Evolutionary conservation across 2,329 filamentous ascomycete species (phyloP).

Genomic region (Ceratocystis cacaofunesta): DNA sequence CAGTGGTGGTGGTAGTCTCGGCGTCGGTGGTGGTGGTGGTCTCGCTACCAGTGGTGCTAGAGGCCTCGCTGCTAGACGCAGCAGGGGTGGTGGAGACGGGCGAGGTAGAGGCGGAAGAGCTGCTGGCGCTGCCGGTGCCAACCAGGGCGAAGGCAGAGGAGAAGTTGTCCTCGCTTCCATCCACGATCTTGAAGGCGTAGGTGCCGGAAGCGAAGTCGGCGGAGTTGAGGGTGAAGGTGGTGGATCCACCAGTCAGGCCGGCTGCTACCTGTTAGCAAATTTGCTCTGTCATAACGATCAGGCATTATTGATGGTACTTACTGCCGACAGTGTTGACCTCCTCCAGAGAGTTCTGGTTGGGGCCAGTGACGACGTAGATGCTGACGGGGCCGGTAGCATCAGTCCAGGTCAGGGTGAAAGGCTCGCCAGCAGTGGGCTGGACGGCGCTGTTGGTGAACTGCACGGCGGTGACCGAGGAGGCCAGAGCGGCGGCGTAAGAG

Average conservation of each 20-base stretch:
- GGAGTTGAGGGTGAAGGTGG: constrained; percentile 27
- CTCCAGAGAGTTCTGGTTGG: constrained; percentile 29
- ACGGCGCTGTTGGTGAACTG: constrained; percentile 28
- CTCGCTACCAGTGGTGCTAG: constrained; percentile 13
- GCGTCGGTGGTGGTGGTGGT: constrained; percentile 17
- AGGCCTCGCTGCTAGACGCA: constrained; percentile 11
- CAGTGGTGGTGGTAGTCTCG: constrained; percentile 17
- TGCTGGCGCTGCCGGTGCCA: constrained; percentile 21
- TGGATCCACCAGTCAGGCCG: constrained; percentile 24
- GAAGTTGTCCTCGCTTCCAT: constrained; percentile 31
- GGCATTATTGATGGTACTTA: constrained; percentile 26
- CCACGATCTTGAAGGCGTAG: constrained; percentile 34
- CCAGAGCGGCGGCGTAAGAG: constrained; percentile 34
- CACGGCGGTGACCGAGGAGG: constrained; percentile 34
- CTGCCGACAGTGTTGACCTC: constrained; percentile 32
- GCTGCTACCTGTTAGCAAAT: constrained; percentile 21
- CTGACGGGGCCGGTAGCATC: constrained; percentile 31
- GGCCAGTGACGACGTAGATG: constrained; percentile 41
- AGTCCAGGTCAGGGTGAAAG: constrained; percentile 38
- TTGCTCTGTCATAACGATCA: too few species aligned
- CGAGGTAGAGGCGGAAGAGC: not conserved
- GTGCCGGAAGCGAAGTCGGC: constrained; percentile 25
- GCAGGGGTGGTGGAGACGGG: not conserved
- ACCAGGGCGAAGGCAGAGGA: constrained; percentile 27
- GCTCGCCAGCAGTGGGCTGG: constrained; percentile 38